Percentiles rank a stretch among this genome's conserved stretches.
Evolutionary conservation across 2,329 filamentous ascomycete genomes (phyloP).

Genomic region (Cladophialophora chaetospira): DNA sequence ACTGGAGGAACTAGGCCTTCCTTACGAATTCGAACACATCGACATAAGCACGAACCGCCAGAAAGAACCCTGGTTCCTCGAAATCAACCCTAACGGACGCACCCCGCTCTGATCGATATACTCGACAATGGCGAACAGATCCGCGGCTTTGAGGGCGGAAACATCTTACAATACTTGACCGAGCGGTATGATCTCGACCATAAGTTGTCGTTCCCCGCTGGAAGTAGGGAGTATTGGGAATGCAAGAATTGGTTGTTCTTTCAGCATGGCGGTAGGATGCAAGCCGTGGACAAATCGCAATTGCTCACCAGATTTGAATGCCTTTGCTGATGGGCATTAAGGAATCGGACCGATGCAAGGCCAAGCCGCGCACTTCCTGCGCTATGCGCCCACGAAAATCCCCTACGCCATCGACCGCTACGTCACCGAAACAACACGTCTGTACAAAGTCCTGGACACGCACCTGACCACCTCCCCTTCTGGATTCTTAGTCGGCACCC

Average conservation of each 20-base stretch:
- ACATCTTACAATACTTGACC: slow-evolving; percentile 82
- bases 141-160: slow-evolving; percentile 63
- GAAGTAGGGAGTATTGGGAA: slow-evolving; percentile 74
- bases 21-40: slow-evolving; percentile 40
- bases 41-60: slow-evolving; percentile 67
- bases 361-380: slow-evolving; percentile 79
- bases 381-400: slow-evolving; percentile 80
- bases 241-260: slow-evolving; percentile 75
- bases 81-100: slow-evolving; percentile 88
- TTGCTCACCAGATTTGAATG: too few relatives aligned
- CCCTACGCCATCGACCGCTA: slow-evolving; percentile 81
- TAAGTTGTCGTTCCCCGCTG: slow-evolving; percentile 76
- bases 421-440: slow-evolving; percentile 74
- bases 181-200: slow-evolving; percentile 82
- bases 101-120: slow-evolving; percentile 60
- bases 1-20: slow-evolving; percentile 74
- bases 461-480: slow-evolving; percentile 59
- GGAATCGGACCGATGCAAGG: slow-evolving; percentile 72
- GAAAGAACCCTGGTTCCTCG: slow-evolving; percentile 85
- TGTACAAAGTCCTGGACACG: slow-evolving; percentile 77
- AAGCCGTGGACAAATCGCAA: too few relatives aligned
- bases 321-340: too few relatives aligned
- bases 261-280: slow-evolving; percentile 65
- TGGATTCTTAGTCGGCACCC: slow-evolving; percentile 53
- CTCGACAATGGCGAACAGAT: slow-evolving; percentile 74